Evolutionary conservation across 257 asterid genomes (phyloP).

Genomic region (Ligustrum vulgare): DNA sequence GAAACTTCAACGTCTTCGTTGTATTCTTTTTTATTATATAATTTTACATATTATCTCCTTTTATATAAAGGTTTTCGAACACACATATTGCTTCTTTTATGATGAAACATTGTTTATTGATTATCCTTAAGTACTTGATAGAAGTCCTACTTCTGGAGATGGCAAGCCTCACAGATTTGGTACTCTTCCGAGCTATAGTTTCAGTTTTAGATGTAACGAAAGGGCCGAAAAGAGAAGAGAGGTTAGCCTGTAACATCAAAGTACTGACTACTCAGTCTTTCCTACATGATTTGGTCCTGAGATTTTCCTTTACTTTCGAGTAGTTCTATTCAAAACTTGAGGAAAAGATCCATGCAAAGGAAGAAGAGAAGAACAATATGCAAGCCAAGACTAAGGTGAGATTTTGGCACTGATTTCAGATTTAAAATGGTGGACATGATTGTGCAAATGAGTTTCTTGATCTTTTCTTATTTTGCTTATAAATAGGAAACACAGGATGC

Average conservation of each 20-base stretch:
- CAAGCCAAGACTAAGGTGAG: constrained; percentile 78
- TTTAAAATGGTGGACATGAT: not conserved
- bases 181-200: constrained; percentile 71
- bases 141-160: constrained; percentile 73
- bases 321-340: constrained; percentile 92
- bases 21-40: constrained; percentile 23
- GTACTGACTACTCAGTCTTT: not conserved
- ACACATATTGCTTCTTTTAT: not conserved
- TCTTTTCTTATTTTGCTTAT: constrained; percentile 18
- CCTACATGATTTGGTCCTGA: constrained; percentile 19
- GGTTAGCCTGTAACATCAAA: constrained; percentile 47
- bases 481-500: constrained; percentile 87
- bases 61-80: constrained; percentile 5
- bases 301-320: constrained; percentile 19
- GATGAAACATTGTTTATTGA: constrained; percentile 12
- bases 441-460: constrained; percentile 9
- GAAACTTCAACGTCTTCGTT: constrained; percentile 13
- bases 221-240: constrained; percentile 95
- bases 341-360: constrained; percentile 93
- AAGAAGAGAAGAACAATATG: constrained; percentile 71
- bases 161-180: constrained; percentile 61
- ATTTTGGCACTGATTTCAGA: constrained; percentile 1
- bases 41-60: not conserved
- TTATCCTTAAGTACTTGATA: constrained; percentile 52
- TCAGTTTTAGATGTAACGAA: constrained; percentile 89